A percentile compares a stretch with the other conserved stretches of the same genome.
Evolutionary conservation across 495 filamentous ascomycete species (phyloP).

Genomic region (Penicillium pulvis): DNA sequence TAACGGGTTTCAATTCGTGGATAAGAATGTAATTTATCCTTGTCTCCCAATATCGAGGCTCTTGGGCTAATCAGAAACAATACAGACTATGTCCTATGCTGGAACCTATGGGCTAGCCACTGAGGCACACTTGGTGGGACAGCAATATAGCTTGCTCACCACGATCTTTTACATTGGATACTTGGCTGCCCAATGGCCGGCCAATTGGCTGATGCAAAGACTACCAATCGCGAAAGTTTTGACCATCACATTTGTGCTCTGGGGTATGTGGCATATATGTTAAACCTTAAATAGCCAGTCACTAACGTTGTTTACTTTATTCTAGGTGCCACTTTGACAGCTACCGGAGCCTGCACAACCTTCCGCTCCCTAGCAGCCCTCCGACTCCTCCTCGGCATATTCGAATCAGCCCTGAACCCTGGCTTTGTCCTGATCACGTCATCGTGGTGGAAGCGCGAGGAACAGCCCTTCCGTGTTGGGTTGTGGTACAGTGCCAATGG

Average conservation of each 20-base stretch:
- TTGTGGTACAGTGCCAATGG: constrained; percentile 17
- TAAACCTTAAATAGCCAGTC: neutral
- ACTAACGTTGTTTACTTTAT: neutral
- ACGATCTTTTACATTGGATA: constrained; percentile 5
- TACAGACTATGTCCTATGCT: neutral
- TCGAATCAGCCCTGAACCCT: constrained; percentile 4
- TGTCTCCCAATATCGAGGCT: neutral
- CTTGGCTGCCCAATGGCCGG: constrained; percentile 1
- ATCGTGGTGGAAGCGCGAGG: constrained; percentile 11
- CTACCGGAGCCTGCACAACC: neutral
- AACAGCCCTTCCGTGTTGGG: constrained; percentile 11
- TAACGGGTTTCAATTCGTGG: constrained; percentile 2
- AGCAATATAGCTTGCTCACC: constrained; percentile 1
- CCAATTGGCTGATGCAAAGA: constrained; percentile 3
- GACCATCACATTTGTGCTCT: neutral
- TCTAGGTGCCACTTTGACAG: neutral
- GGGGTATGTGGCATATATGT: neutral
- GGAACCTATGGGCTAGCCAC: neutral
- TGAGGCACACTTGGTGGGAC: neutral
- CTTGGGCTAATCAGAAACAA: neutral
- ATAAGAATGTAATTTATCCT: neutral
- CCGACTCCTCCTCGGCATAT: constrained; percentile 8
- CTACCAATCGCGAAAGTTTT: constrained; percentile 1
- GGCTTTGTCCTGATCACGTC: constrained; percentile 9
- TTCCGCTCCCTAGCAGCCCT: neutral